Conservation (phyloP, 176 grass and related monocot genomes). For the Pontederia paniculata region DNA sequence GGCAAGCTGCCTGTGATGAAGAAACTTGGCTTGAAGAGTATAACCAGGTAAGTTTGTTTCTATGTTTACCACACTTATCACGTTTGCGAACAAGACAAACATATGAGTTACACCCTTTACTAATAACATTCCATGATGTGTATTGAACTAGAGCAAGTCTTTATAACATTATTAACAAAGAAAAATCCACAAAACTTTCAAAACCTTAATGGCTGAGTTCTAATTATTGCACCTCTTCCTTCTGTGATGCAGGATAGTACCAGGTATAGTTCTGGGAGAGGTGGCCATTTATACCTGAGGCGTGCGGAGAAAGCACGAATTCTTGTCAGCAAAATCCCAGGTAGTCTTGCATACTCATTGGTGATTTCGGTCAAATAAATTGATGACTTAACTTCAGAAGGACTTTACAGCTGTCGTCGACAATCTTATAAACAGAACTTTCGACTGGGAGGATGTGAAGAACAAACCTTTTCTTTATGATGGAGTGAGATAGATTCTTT, state of each 20-base stretch:
- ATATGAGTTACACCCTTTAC: no score
- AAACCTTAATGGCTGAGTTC: no score
- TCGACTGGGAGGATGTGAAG: conserved; percentile 79
- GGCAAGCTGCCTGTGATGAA: conserved; percentile 85
- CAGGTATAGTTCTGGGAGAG: conserved; percentile 86
- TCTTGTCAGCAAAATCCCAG: conserved; percentile 73
- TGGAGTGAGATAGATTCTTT: conserved; percentile 44
- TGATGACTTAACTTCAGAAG: background rate
- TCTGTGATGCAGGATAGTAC: conserved; percentile 52
- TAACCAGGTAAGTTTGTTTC: conserved; percentile 51
- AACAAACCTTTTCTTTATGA: conserved; percentile 80
- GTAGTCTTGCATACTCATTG: conserved; percentile 17
- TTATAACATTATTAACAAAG: no score
- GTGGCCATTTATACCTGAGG: conserved; percentile 84
- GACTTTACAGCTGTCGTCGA: conserved; percentile 70
- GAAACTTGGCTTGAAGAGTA: conserved; percentile 96
- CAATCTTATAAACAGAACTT: conserved; percentile 55
- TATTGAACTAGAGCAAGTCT: no score
- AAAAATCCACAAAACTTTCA: no score
- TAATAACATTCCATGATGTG: no score
- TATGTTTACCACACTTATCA: background rate
- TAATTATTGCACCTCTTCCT: background rate
- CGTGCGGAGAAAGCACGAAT: conserved; percentile 80
- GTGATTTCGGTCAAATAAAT: background rate
- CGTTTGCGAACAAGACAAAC: no score